Evolutionary conservation across 2,329 filamentous ascomycete genomes (phyloP).

Genomic region (Aureobasidium sp.): DNA sequence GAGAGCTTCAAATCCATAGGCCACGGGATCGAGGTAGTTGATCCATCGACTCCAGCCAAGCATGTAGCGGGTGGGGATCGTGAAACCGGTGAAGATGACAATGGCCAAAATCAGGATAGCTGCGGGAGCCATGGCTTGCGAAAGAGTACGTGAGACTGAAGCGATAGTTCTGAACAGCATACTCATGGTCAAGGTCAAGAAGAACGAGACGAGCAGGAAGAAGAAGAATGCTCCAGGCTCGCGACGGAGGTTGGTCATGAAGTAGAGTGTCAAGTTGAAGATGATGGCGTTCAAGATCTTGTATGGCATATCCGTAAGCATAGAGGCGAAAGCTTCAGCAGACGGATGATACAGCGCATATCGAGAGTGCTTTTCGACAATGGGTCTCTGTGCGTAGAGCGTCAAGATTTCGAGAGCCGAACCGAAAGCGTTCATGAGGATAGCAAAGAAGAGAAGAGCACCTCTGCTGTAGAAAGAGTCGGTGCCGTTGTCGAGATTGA

Average conservation of each 20-base stretch:
- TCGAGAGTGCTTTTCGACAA: slow-evolving; percentile 81
- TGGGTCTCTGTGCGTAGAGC: slow-evolving; percentile 80
- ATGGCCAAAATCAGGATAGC: slow-evolving; percentile 56
- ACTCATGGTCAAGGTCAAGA: slow-evolving; percentile 69
- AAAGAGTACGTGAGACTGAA: slow-evolving; percentile 62
- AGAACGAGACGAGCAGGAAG: slow-evolving; percentile 70
- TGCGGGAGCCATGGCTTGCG: slow-evolving; percentile 51
- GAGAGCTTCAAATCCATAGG: slow-evolving; percentile 72
- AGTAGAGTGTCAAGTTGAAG: slow-evolving; percentile 79
- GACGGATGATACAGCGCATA: slow-evolving; percentile 88
- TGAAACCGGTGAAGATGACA: slow-evolving; percentile 63
- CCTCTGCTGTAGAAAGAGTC: slow-evolving; percentile 71
- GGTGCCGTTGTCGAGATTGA: slow-evolving; percentile 60
- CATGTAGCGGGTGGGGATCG: slow-evolving; percentile 56
- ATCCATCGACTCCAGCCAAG: slow-evolving; percentile 75
- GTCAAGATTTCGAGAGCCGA: slow-evolving; percentile 78
- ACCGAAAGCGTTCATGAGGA: slow-evolving; percentile 78
- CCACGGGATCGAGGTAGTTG: slow-evolving; percentile 70
- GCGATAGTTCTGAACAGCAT: slow-evolving; percentile 80
- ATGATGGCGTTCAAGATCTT: slow-evolving; percentile 67
- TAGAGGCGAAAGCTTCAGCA: slow-evolving; percentile 79
- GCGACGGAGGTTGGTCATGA: slow-evolving; percentile 74
- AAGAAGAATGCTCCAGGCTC: slow-evolving; percentile 75
- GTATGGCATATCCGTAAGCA: slow-evolving; percentile 79
- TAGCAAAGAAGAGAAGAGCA: slow-evolving; percentile 78